Evolutionary conservation across 495 filamentous ascomycete species (phyloP).

Genomic region (Neurospora sp.): DNA sequence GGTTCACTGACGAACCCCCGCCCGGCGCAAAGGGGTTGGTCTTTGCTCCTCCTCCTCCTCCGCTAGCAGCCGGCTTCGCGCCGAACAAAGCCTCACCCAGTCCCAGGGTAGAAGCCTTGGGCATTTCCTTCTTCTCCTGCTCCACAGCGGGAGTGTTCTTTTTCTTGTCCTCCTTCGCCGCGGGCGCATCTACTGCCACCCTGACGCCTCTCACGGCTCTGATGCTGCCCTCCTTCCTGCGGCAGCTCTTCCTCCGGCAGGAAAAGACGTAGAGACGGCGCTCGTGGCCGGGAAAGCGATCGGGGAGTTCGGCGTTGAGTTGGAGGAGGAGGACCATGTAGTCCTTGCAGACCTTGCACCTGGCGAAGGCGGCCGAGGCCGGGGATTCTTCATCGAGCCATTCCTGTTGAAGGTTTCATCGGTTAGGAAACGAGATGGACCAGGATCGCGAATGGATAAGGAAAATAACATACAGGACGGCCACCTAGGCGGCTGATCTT

Average conservation of each 20-base stretch:
- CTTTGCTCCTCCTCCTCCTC: conserved; percentile 1
- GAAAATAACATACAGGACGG: conserved; percentile 54
- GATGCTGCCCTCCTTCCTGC: conserved; percentile 71
- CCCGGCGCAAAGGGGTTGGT: conserved; percentile 47
- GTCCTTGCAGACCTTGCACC: conserved; percentile 81
- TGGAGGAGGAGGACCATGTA: conserved; percentile 80
- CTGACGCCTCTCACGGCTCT: conserved; percentile 58
- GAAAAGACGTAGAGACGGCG: conserved; percentile 75
- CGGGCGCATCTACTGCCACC: conserved; percentile 25
- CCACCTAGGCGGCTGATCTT: conserved; percentile 84
- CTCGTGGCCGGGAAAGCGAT: conserved; percentile 76
- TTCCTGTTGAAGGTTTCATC: conserved; percentile 38
- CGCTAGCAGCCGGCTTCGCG: conserved; percentile 23
- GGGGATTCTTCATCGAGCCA: conserved; percentile 64
- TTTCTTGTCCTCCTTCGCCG: conserved; percentile 12
- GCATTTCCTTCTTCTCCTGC: neutral
- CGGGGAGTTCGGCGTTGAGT: conserved; percentile 82
- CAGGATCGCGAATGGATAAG: no score
- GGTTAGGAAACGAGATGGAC: neutral
- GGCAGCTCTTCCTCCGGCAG: conserved; percentile 70
- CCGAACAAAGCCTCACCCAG: conserved; percentile 50
- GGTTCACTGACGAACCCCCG: conserved; percentile 25
- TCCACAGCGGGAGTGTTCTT: conserved; percentile 6
- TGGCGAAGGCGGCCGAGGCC: conserved; percentile 69
- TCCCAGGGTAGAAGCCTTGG: conserved; percentile 12